Evolutionary conservation across 2,329 filamentous ascomycete species (phyloP), one percentile per base, ranked within the genome.

Genomic region (Sclerotinia sclerotiorum): DNA sequence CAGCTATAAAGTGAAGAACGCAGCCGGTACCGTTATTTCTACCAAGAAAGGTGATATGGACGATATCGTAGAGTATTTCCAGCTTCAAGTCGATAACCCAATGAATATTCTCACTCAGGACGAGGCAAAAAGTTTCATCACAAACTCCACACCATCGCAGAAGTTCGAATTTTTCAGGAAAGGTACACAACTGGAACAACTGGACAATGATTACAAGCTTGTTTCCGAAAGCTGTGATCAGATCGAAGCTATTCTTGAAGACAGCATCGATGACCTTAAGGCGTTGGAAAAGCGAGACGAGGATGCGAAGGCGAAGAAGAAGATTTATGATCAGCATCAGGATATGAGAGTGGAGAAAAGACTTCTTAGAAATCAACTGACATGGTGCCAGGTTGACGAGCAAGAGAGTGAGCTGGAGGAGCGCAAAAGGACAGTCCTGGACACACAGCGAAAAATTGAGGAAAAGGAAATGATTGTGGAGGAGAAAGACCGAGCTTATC

Each of bases 111-210:
- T 99, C 24, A 97, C 94, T 0, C 95, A 99, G 79, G 95, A 99
- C 77, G 93, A 94, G 79, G 95, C 95, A 15, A 88, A 95, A 15
- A 91, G 97, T 69, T 99, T 99, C 75, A 84, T 99, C 55, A 97
- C 94, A 76, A 87, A 89, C 48, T 94, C 95, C 17, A 91, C 88
- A 2, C 87, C 93, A 0, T 82, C 86, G 4, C 89, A 94, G 70
- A 99, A 99, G 78, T 99, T 98, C 83, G 95, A 92, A 73, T 97
- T 97, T 76, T 99, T 99, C 77, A 86, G 97, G 70, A 93, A 94
- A 74, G 95, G 95, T 35, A 96, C 97, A 0, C 94, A 98, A 75
- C 85, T 99, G 0, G 93, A 98, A 77, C 90, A 94, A 74, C 84
- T 99, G 13, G 93, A 97, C 77, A 89, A 92, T 70, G 95, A 99